Conservation (phyloP, 169 alveolate genomes). For the Cryptosporidium meleagridis region DNA sequence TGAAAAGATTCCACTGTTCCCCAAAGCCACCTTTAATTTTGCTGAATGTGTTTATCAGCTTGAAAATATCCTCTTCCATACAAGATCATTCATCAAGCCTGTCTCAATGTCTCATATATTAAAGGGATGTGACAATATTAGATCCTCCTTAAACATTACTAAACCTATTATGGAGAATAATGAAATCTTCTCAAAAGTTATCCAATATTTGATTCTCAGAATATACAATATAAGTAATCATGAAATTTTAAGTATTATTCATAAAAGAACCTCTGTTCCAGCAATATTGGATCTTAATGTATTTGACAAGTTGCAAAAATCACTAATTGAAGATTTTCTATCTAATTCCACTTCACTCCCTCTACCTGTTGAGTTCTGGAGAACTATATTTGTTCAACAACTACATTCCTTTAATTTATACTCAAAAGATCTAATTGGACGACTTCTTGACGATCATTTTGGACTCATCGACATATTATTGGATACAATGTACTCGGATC, state of each 20-base stretch:
- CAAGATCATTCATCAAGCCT: conserved; percentile 19
- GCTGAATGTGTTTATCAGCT: conserved; percentile 69
- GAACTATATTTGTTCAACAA: conserved; percentile 34
- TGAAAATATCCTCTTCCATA: conserved; percentile 60
- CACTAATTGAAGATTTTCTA: conserved; percentile 25
- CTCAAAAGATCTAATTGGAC: not conserved
- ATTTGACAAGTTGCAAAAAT: not conserved
- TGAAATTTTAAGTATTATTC: conserved; percentile 17
- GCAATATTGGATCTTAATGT: not conserved
- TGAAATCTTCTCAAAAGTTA: not conserved
- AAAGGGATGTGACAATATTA: conserved; percentile 14
- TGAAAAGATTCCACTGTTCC: conserved; percentile 22
- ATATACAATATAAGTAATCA: conserved; percentile 33
- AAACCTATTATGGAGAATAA: conserved; percentile 4
- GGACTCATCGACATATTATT: conserved; percentile 40
- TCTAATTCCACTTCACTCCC: conserved; percentile 4
- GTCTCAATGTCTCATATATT: conserved; percentile 32
- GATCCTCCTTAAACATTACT: conserved; percentile 3
- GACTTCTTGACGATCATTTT: conserved; percentile 1
- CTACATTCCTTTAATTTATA: conserved; percentile 12
- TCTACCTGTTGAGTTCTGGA: conserved; percentile 42
- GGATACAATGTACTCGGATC: conserved; percentile 42
- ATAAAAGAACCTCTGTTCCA: conserved; percentile 8
- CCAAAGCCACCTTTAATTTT: conserved; percentile 8
- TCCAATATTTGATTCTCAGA: conserved; percentile 40